Percentiles rank a stretch among this genome's conserved stretches.
These are phyloP conservation scores for Linderniella brevidens DNA, from an alignment of 257 asterid species.

Conservation along the genomic window DNA sequence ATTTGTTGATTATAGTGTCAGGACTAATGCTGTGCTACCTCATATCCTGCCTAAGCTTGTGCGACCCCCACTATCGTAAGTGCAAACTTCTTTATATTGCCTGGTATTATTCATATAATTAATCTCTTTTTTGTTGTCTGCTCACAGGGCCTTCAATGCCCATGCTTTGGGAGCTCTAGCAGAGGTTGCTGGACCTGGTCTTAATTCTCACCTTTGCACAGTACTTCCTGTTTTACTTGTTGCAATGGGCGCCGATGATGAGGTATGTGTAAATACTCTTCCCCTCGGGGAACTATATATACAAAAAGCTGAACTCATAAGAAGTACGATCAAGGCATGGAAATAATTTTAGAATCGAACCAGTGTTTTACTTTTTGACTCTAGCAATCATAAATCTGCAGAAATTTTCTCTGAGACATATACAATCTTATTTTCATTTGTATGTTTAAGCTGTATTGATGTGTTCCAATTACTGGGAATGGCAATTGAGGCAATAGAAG, in stretches of 20 bases:
- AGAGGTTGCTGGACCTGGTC: conserved; percentile 98
- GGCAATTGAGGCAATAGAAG: too few relatives aligned
- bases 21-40: conserved; percentile 96
- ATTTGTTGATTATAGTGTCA: conserved; percentile 44
- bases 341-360: too few relatives aligned
- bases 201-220: conserved; percentile 72
- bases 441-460: too few relatives aligned
- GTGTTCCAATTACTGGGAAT: too few relatives aligned
- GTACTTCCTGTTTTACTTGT: conserved; percentile 80
- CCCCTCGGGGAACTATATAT: neutral
- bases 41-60: conserved; percentile 98
- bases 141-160: conserved; percentile 80
- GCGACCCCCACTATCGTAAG: conserved; percentile 85
- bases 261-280: conserved; percentile 24
- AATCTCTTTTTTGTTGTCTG: conserved; percentile 12
- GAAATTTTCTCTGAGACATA: too few relatives aligned
- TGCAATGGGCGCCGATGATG: conserved; percentile 58
- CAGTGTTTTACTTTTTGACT: too few relatives aligned
- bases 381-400: too few relatives aligned
- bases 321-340: too few relatives aligned
- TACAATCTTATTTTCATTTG: too few relatives aligned
- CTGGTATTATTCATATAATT: conserved; percentile 7
- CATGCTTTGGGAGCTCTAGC: conserved; percentile 99
- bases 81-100: conserved; percentile 11
- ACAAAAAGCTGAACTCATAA: too few relatives aligned